Evolutionary conservation across 495 filamentous ascomycete species (phyloP).

Genomic region (Neohortaea acidophila): DNA sequence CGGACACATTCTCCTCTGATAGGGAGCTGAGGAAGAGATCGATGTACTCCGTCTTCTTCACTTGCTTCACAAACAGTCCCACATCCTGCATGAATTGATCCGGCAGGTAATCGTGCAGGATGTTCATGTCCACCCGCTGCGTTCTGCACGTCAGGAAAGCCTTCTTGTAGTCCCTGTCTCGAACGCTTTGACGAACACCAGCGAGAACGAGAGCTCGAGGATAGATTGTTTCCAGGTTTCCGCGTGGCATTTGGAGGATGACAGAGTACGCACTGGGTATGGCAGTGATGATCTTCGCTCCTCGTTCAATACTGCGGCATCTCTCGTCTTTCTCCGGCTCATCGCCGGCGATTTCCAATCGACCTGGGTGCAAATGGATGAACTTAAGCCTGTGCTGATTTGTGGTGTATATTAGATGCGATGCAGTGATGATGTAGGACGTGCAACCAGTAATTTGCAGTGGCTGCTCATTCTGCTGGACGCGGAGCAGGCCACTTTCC

Average conservation of each 20-base stretch:
- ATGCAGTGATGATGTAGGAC: constrained; percentile 68
- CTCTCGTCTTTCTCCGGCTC: constrained; percentile 84
- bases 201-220: constrained; percentile 84
- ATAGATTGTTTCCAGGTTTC: constrained; percentile 90
- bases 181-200: constrained; percentile 67
- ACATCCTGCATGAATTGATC: constrained; percentile 67
- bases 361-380: constrained; percentile 58
- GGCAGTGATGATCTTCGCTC: constrained; percentile 69
- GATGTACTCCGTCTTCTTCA: constrained; percentile 69
- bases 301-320: constrained; percentile 83
- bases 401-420: constrained; percentile 81
- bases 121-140: constrained; percentile 94
- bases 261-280: constrained; percentile 75
- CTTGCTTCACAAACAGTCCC: constrained; percentile 65
- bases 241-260: constrained; percentile 82
- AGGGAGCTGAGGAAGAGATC: constrained; percentile 58
- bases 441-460: constrained; percentile 40
- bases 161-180: constrained; percentile 58
- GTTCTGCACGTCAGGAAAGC: constrained; percentile 79
- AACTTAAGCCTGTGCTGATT: constrained; percentile 86
- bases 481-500: constrained; percentile 48
- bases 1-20: constrained; percentile 86
- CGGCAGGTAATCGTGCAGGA: constrained; percentile 84
- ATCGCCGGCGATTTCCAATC: constrained; percentile 68
- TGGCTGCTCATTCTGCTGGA: background rate